Conservation (phyloP, 116 monocot genomes). For the Zostera marina region DNA sequence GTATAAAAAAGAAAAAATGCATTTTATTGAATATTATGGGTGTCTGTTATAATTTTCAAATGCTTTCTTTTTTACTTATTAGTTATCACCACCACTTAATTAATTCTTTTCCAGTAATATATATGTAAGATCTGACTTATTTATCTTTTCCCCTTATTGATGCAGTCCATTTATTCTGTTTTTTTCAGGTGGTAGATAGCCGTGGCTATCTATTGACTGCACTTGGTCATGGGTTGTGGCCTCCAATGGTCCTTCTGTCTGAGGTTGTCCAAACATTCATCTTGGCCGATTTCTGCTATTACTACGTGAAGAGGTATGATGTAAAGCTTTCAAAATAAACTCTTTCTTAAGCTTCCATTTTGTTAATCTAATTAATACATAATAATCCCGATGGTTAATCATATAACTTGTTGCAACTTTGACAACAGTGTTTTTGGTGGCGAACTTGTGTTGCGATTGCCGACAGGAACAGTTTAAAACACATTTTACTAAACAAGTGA, state of each 20-base stretch:
- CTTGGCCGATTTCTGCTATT: conserved; percentile 90
- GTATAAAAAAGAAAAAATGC: conserved; percentile 13
- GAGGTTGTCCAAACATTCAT: conserved; percentile 92
- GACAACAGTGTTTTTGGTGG: conserved; percentile 7
- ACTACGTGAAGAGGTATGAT: conserved; percentile 75
- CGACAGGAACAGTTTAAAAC: conserved; percentile 7
- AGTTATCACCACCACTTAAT: too few relatives aligned
- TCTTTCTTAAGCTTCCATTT: neutral
- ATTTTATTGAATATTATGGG: neutral
- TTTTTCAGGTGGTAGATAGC: conserved; percentile 55
- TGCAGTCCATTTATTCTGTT: neutral
- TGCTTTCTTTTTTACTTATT: too few relatives aligned
- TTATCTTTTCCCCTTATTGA: too few relatives aligned
- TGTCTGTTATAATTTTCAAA: neutral
- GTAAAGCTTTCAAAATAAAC: neutral
- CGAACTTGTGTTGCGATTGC: conserved; percentile 11
- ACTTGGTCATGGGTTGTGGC: conserved; percentile 78
- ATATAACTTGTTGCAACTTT: neutral
- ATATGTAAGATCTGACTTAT: too few relatives aligned
- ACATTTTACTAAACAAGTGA: too few relatives aligned
- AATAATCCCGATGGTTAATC: neutral
- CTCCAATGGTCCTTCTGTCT: conserved; percentile 68
- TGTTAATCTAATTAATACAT: neutral
- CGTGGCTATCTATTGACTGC: conserved; percentile 58
- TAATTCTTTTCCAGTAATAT: too few relatives aligned